A percentile compares a stretch with the other conserved stretches of the same genome.
Conservation (phyloP, 2,329 filamentous ascomycete species). For the Phialophora verrucosa region DNA sequence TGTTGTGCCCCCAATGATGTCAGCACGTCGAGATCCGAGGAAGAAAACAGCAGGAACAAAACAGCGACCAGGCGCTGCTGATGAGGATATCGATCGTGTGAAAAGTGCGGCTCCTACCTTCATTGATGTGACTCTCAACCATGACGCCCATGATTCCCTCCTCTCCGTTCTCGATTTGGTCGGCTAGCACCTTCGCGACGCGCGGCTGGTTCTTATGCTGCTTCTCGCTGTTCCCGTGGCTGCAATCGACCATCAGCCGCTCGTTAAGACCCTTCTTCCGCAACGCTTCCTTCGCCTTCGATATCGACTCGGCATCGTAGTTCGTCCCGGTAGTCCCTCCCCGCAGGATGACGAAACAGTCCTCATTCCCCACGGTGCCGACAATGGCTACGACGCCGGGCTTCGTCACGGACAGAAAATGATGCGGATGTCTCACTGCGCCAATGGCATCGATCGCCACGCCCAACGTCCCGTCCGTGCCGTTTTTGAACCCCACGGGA, state of each 20-base stretch:
- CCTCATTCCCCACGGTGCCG: constrained; percentile 89
- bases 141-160: constrained; percentile 92
- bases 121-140: constrained; percentile 98
- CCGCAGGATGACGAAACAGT: constrained; percentile 95
- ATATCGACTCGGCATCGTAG: constrained; percentile 85
- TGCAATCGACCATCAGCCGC: constrained; percentile 98
- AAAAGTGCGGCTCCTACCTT: constrained; percentile 84
- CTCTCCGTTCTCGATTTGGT: constrained; percentile 87
- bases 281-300: constrained; percentile 76
- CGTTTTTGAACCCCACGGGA: constrained; percentile 99
- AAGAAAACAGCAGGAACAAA: neutral
- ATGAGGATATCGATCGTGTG: neutral
- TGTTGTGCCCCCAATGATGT: constrained; percentile 30
- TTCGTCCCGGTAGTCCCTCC: constrained; percentile 93
- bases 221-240: constrained; percentile 97
- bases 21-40: neutral
- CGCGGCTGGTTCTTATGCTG: constrained; percentile 97
- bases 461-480: constrained; percentile 87
- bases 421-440: constrained; percentile 69
- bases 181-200: constrained; percentile 79
- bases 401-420: constrained; percentile 99
- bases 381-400: constrained; percentile 92
- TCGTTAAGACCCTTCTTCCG: constrained; percentile 81
- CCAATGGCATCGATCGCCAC: constrained; percentile 97
- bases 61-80: neutral